These are phyloP conservation scores for Tulasnella calospora DNA, from an alignment of 768 basidiomycete genomes.

Conservation along the genomic window DNA sequence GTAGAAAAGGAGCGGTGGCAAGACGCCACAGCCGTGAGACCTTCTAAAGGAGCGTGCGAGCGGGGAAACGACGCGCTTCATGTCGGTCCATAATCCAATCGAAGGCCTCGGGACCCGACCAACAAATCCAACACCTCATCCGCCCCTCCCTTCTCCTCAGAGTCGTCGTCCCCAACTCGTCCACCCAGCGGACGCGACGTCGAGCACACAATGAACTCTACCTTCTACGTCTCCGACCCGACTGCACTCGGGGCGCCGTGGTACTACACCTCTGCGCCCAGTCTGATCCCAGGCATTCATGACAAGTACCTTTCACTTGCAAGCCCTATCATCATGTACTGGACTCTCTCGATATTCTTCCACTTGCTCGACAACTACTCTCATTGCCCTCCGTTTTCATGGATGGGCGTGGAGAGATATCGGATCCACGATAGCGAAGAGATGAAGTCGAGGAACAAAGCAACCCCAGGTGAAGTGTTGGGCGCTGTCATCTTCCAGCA, in stretches of 20 bases:
- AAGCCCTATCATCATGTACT: slow-evolving; percentile 77
- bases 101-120: background rate
- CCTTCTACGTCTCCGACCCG: slow-evolving; percentile 15
- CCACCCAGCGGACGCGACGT: background rate
- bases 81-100: background rate
- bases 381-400: slow-evolving; percentile 33
- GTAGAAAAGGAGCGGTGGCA: background rate
- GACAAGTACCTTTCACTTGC: slow-evolving; percentile 69
- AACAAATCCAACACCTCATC: background rate
- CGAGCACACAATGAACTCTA: slow-evolving; percentile 13
- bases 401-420: slow-evolving; percentile 74
- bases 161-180: background rate
- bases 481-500: slow-evolving; percentile 84
- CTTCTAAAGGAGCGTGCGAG: background rate
- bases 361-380: slow-evolving; percentile 71
- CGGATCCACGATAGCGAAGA: slow-evolving; percentile 86
- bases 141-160: background rate
- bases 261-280: slow-evolving; percentile 38
- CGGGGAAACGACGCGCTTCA: background rate
- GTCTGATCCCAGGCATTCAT: slow-evolving; percentile 50
- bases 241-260: slow-evolving; percentile 32
- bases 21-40: slow-evolving; percentile 1
- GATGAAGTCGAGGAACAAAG: slow-evolving; percentile 67
- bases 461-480: slow-evolving; percentile 64
- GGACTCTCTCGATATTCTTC: slow-evolving; percentile 75